Percentiles rank a stretch among this genome's conserved stretches.
Conservation (phyloP, 257 asterid genomes). For the Voacanga thouarsii region DNA sequence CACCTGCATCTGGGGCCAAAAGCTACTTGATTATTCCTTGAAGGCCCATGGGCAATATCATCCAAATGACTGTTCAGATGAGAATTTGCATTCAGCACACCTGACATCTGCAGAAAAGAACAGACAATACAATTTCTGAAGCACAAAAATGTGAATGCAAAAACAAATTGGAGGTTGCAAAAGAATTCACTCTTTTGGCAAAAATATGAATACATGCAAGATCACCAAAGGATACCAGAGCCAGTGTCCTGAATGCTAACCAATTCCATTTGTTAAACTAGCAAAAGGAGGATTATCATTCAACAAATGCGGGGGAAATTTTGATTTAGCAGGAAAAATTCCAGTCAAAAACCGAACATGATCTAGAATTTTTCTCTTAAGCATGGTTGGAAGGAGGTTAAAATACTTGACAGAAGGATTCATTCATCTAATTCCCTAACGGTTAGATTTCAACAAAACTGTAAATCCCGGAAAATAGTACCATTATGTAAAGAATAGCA, state of each 20-base stretch:
- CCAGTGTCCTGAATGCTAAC: no score
- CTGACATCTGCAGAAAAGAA: slow-evolving; percentile 54
- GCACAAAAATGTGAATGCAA: slow-evolving; percentile 16
- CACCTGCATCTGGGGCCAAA: slow-evolving; percentile 38
- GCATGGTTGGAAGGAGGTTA: no score
- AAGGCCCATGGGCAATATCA: slow-evolving; percentile 35
- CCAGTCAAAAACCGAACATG: no score
- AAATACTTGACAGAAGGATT: no score
- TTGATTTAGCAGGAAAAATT: no score
- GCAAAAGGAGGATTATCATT: no score
- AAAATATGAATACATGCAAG: background rate
- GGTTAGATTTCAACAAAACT: no score
- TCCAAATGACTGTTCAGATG: slow-evolving; percentile 42
- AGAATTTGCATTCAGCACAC: slow-evolving; percentile 37
- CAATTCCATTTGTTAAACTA: background rate
- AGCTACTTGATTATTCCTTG: slow-evolving; percentile 36
- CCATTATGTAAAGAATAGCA: no score
- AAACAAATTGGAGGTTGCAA: background rate
- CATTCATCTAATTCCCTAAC: no score
- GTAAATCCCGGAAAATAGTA: no score
- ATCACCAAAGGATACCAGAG: background rate
- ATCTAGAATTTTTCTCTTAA: no score
- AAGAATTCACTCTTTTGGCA: background rate
- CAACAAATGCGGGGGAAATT: no score
- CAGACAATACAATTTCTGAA: background rate